A percentile compares a stretch with the other conserved stretches of the same genome.
Conservation (phyloP, 495 filamentous ascomycete species). For the Apodospora peruviana region DNA sequence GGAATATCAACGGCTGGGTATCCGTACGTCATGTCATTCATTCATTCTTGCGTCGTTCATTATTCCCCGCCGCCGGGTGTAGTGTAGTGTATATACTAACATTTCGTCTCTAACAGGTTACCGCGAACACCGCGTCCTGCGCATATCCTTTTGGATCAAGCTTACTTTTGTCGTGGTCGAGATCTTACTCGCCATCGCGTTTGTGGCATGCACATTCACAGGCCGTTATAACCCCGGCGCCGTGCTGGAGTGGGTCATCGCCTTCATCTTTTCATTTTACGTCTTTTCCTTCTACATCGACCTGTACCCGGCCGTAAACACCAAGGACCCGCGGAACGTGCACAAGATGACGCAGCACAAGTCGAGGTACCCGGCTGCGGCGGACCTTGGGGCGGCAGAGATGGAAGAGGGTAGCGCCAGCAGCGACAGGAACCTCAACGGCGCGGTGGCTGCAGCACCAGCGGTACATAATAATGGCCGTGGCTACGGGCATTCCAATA, state of each 20-base stretch:
- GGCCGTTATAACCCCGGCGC: constrained; percentile 49
- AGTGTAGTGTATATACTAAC: constrained; percentile 4
- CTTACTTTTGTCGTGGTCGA: constrained; percentile 74
- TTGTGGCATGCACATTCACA: constrained; percentile 41
- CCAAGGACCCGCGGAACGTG: constrained; percentile 31
- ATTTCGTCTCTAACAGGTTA: constrained; percentile 41
- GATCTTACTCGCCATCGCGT: constrained; percentile 64
- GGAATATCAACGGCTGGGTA: constrained; percentile 81
- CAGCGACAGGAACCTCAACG: neutral
- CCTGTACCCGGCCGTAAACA: constrained; percentile 71
- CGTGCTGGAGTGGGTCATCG: constrained; percentile 70
- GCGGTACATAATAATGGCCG: neutral
- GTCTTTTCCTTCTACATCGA: constrained; percentile 86
- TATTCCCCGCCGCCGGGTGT: neutral
- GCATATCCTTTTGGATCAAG: constrained; percentile 77
- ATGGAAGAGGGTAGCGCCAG: neutral
- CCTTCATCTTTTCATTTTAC: constrained; percentile 87
- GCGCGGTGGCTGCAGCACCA: neutral
- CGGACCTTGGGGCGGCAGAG: constrained; percentile 2
- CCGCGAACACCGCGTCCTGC: constrained; percentile 65
- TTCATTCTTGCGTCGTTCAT: neutral
- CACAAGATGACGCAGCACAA: neutral
- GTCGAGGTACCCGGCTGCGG: neutral
- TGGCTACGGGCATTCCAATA: neutral
- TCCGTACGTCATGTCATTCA: constrained; percentile 35